Evolutionary conservation across 2,329 filamentous ascomycete genomes (phyloP), one percentile per base, ranked within the genome.

Genomic region (Fusarium luffae): DNA sequence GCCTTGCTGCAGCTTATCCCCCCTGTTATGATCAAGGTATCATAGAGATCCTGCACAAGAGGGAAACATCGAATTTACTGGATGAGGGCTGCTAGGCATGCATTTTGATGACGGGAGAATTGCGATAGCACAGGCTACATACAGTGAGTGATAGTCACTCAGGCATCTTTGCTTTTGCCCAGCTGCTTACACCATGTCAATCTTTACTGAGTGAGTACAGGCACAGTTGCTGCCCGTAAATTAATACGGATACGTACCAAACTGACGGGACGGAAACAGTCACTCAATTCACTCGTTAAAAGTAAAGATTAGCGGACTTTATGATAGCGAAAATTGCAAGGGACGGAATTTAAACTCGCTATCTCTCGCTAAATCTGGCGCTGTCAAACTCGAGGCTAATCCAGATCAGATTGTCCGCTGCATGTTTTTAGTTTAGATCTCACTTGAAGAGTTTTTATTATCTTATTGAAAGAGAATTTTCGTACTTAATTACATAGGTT

Each of bases 21-120:
- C 62, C 61, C 32, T 41, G 49, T 37, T n/a, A 51, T 54, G 34
- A 41, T 66, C 61, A 54, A 51, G 23, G 63, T 60, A 47, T 60
- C 61, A 54, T 60, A 60, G 54, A 66, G 63, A 66, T 66, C 61
- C 61, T 66, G 63, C 63, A 66, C 44, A 32, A 42, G 47, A 61
- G 21, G 9, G 43, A 27, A 30, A 44, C 46, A 27, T 9, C 11
- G 19, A 28, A 43, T n/a, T 65, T 25, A 66, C 61, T 66, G 63
- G 54, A n/a, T 44, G 30, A 28, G 16, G 32, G 18, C 13, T 41
- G 42, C 23, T 5, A 60, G 54, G 49, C 63, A 60, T 66, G 37
- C 54, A 46, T 54, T 49, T 51, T 13, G 37, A 66, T 66, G 61
- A 66, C 61, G 61, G 62, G 61, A 60, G 30, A 49, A 66, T 60